These are phyloP conservation scores for Nothopassalora personata DNA, from an alignment of 2,329 filamentous ascomycete species.

Conservation along the genomic window DNA sequence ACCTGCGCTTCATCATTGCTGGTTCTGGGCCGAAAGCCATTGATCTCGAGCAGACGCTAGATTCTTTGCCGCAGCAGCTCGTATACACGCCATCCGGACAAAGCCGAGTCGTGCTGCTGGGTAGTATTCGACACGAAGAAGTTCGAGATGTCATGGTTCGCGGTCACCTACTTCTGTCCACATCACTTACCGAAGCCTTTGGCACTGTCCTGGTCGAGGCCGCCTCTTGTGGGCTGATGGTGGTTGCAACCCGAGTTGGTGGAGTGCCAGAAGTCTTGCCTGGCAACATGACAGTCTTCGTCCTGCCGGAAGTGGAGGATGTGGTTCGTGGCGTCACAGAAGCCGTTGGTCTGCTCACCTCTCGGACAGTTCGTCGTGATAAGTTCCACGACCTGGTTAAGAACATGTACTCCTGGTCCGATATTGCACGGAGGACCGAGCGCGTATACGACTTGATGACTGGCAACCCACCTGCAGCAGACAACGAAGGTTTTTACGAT, in stretches of 20 bases:
- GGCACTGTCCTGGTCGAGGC: conserved; percentile 97
- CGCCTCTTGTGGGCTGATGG: conserved; percentile 89
- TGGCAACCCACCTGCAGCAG: conserved; percentile 60
- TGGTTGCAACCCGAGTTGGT: conserved; percentile 93
- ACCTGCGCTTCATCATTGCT: conserved; percentile 94
- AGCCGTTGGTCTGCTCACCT: conserved; percentile 81
- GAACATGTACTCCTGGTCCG: conserved; percentile 98
- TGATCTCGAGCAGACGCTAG: conserved; percentile 95
- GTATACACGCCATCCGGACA: conserved; percentile 54
- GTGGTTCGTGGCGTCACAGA: conserved; percentile 82
- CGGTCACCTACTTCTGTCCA: conserved; percentile 94
- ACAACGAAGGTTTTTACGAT: conserved; percentile 79
- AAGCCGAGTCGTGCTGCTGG: conserved; percentile 87
- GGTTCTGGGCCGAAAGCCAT: conserved; percentile 96
- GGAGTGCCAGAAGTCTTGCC: conserved; percentile 96
- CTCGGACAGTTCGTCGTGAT: conserved; percentile 70
- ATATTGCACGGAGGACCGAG: conserved; percentile 89
- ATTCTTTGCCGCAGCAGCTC: conserved; percentile 46
- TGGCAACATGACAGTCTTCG: conserved; percentile 94
- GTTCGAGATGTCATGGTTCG: conserved; percentile 96
- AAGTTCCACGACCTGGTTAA: conserved; percentile 95
- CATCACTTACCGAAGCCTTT: conserved; percentile 91
- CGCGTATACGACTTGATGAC: conserved; percentile 91
- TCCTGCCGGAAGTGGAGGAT: conserved; percentile 94
- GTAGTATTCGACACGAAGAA: conserved; percentile 88